phyloP scores from a whole-genome alignment of 2,329 filamentous ascomycete species.

The Alternaria ventricosa region DNA sequence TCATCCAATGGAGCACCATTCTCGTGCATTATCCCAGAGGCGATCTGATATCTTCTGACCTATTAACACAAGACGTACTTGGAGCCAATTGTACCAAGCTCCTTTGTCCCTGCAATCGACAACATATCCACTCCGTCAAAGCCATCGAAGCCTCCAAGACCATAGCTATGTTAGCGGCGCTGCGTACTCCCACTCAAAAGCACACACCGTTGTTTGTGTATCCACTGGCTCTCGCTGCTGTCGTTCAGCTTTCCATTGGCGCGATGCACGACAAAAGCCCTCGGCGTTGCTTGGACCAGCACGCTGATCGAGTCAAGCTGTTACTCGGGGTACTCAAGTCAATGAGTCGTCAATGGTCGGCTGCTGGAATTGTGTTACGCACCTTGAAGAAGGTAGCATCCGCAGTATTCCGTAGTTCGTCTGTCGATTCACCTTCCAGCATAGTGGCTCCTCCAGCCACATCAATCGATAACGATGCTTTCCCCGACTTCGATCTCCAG shows the following conservation, averaged over 20 bases:
- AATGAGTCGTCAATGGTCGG: constrained; percentile 18
- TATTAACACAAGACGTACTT: constrained; percentile 15
- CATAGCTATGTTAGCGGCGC: constrained; percentile 73
- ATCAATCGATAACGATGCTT: not conserved
- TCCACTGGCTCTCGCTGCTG: constrained; percentile 23
- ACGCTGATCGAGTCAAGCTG: constrained; percentile 21
- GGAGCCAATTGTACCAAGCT: constrained; percentile 16
- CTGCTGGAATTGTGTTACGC: constrained; percentile 15
- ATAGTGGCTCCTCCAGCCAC: not conserved
- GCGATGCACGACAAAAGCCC: constrained; percentile 38
- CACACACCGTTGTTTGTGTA: constrained; percentile 59
- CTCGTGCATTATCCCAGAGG: constrained; percentile 25
- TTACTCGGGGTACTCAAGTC: constrained; percentile 23
- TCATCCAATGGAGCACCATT: constrained; percentile 54
- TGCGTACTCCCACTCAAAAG: constrained; percentile 65
- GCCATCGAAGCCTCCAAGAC: constrained; percentile 77
- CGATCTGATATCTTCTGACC: constrained; percentile 12
- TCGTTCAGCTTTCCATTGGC: constrained; percentile 67
- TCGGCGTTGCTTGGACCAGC: constrained; percentile 21
- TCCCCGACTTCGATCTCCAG: constrained; percentile 12
- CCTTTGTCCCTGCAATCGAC: constrained; percentile 22
- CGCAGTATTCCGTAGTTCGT: constrained; percentile 12
- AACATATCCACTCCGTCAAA: constrained; percentile 69
- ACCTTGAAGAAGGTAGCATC: constrained; percentile 19
- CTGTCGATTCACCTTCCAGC: not conserved